Evolutionary conservation across 805 yeast genomes (phyloP), one percentile per base, ranked within the genome.

Genomic region (Candida vartiovaarae): DNA sequence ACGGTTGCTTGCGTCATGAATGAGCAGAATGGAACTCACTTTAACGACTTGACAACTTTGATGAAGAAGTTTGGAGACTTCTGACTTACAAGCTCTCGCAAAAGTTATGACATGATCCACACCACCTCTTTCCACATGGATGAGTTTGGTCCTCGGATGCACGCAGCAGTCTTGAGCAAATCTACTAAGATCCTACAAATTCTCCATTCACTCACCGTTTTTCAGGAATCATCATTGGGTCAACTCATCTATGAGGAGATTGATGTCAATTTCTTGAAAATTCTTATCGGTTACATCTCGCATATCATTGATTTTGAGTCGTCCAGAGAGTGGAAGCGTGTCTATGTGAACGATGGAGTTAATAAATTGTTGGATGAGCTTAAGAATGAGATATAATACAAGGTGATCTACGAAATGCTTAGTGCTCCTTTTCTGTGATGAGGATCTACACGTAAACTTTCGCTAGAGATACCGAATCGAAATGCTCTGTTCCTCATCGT

Each of bases 291-390:
- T 35, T 50, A 45, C 39, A 50, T 63, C 32, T 59, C 62, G 26
- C 41, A 36, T 25, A 56, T 52, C 9, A 61, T 70, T 36, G 75
- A 72, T 48, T 60, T 66, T 44, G 70, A 61, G 15, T 42, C 50
- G 8, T 64, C 73, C 3, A 49, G 45, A 2, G 62, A 59, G 8
- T 51, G 52, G 11, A 55, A 60, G 4, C 51, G 55, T 8, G 47
- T 63, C 1, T 51, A 53, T 2, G 59, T 71, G 10, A 47, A 43
- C 24, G 61, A 62, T 32, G 67, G 66, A 0, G 48, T 66, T 1
- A 57, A 63, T 46, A 31, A 39, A 1, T 46, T 54, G 11, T 40
- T 72, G 32, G 57, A 53, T 43, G 46, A 38, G 0, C 39, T 50
- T 50, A 39, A 53, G 52, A 39, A 29, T 33, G 9, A 50, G 39